Evolutionary conservation across 345 rosid genomes (phyloP).

Genomic region (Iberis pinnata): DNA sequence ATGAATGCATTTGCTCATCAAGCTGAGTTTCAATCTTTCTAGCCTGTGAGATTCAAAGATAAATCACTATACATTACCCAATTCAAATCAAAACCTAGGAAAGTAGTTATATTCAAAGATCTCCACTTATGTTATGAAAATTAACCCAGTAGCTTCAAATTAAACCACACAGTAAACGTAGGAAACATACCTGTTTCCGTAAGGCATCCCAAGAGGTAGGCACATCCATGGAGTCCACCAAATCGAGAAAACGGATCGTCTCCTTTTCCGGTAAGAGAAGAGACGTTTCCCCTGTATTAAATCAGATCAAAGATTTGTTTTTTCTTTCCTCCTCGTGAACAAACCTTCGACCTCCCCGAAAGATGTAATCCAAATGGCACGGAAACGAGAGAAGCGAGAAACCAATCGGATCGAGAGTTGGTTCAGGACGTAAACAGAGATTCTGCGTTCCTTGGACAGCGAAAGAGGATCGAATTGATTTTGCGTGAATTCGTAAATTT

Average conservation of each 20-base stretch:
- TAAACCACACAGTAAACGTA: not conserved
- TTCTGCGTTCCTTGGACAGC: conserved; percentile 28
- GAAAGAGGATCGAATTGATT: conserved; percentile 14
- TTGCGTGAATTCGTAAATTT: conserved; percentile 31
- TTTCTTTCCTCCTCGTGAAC: not conserved
- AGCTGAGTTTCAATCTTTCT: conserved; percentile 94
- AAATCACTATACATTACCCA: not conserved
- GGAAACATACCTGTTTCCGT: conserved; percentile 63
- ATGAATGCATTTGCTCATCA: conserved; percentile 92
- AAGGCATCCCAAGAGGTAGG: conserved; percentile 90
- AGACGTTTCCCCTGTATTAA: conserved; percentile 7
- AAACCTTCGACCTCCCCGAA: not conserved
- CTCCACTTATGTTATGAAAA: not conserved
- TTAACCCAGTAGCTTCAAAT: no score
- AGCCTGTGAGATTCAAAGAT: conserved; percentile 46
- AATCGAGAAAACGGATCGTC: conserved; percentile 8
- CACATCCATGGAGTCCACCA: conserved; percentile 47
- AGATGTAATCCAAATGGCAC: conserved; percentile 16
- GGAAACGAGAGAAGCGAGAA: not conserved
- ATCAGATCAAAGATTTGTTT: not conserved
- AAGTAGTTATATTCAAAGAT: no score
- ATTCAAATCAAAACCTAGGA: no score
- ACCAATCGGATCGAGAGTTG: conserved; percentile 21
- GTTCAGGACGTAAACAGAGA: conserved; percentile 45
- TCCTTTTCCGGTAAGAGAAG: not conserved